A percentile compares a stretch with the other conserved stretches of the same genome.
Conservation (phyloP, 2,329 filamentous ascomycete species). For the Colletotrichum cordylinicola region DNA sequence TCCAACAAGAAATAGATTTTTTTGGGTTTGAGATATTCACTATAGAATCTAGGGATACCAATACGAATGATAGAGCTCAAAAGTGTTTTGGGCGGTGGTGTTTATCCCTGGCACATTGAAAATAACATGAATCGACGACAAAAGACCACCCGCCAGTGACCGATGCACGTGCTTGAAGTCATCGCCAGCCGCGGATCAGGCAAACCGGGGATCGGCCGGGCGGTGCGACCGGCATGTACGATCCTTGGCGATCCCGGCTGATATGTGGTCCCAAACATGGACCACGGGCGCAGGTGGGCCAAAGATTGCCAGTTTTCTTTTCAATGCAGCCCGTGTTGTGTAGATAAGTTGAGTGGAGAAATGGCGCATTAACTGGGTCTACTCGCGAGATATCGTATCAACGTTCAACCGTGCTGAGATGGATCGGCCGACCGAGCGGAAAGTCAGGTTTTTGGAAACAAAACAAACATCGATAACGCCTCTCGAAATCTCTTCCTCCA, state of each 20-base stretch:
- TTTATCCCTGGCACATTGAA: too few relatives aligned
- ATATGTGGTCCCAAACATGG: neutral
- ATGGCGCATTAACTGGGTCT: neutral
- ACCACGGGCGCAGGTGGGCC: neutral
- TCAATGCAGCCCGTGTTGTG: neutral
- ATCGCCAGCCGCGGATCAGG: neutral
- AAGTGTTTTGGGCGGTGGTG: too few relatives aligned
- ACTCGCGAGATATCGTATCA: neutral
- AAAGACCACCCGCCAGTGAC: neutral
- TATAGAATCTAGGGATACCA: neutral
- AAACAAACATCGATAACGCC: neutral
- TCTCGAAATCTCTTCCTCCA: neutral
- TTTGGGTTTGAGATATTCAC: neutral
- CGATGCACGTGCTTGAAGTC: neutral
- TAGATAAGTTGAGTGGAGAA: neutral
- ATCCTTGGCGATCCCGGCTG: neutral
- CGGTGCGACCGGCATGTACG: neutral
- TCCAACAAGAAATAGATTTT: constrained; percentile 1
- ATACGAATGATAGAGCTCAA: neutral
- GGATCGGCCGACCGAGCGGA: neutral
- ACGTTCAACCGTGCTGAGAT: neutral
- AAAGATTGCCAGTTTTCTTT: neutral
- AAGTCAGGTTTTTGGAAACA: neutral
- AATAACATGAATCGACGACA: neutral
- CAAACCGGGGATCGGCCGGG: neutral